Evolutionary conservation across 805 yeast genomes (phyloP).

Genomic region (Torulaspora indica): DNA sequence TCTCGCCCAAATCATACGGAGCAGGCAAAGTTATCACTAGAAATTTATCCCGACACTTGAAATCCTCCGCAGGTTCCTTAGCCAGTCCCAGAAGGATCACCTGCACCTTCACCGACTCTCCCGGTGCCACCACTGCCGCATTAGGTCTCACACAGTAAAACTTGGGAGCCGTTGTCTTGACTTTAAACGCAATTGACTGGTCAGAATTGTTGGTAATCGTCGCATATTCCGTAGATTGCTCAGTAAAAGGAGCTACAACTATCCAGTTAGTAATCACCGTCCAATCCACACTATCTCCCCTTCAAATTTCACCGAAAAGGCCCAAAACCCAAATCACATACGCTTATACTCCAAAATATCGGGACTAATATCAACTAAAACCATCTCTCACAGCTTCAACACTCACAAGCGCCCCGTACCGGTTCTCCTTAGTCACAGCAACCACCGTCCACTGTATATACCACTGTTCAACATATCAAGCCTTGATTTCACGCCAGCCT

Average conservation of each 20-base stretch:
- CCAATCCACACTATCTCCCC: not conserved
- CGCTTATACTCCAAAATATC: slow-evolving; percentile 69
- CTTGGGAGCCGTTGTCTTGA: slow-evolving; percentile 97
- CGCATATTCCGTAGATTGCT: slow-evolving; percentile 57
- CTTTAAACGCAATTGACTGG: slow-evolving; percentile 77
- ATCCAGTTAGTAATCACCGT: slow-evolving; percentile 4
- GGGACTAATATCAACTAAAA: slow-evolving; percentile 65
- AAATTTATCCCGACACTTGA: slow-evolving; percentile 87
- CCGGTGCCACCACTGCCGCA: slow-evolving; percentile 75
- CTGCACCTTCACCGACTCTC: slow-evolving; percentile 64
- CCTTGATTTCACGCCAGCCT: not conserved
- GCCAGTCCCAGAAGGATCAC: slow-evolving; percentile 81
- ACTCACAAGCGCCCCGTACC: no score
- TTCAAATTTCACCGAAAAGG: no score
- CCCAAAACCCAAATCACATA: slow-evolving; percentile 43
- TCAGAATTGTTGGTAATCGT: slow-evolving; percentile 54
- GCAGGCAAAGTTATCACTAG: slow-evolving; percentile 82
- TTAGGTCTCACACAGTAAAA: slow-evolving; percentile 95
- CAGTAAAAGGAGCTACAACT: slow-evolving; percentile 63
- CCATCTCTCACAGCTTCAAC: slow-evolving; percentile 15
- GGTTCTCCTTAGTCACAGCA: no score
- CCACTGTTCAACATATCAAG: not conserved
- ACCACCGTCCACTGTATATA: not conserved
- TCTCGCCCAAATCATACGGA: slow-evolving; percentile 51
- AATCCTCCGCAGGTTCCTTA: slow-evolving; percentile 66